These are phyloP conservation scores for Globisporangium nagaii DNA, from an alignment of 352 stramenopile species.

Conservation along the genomic window DNA sequence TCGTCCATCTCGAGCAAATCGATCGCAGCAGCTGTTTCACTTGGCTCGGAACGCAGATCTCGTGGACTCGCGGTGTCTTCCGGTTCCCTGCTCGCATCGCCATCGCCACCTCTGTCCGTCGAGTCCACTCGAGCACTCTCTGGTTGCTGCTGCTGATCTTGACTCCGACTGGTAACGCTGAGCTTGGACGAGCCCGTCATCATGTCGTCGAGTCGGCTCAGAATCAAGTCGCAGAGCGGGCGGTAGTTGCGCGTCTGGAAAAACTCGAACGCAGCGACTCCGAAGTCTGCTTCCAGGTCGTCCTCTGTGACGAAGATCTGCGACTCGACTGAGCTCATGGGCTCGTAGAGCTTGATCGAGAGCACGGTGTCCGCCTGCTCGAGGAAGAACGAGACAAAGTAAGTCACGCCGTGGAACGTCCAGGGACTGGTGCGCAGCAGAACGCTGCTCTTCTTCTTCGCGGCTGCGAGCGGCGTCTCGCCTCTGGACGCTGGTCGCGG, in stretches of 20 bases:
- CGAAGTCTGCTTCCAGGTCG: conserved; percentile 59
- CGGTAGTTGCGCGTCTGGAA: conserved; percentile 48
- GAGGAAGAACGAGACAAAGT: conserved; percentile 81
- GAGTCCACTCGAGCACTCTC: neutral
- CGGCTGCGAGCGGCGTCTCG: neutral
- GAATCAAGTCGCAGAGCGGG: conserved; percentile 53
- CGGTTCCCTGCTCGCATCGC: neutral
- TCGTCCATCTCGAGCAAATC: conserved; percentile 6
- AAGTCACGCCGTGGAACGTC: conserved; percentile 59
- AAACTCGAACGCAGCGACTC: conserved; percentile 21
- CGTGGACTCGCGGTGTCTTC: neutral
- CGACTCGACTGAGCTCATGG: conserved; percentile 71
- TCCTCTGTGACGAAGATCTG: conserved; percentile 55
- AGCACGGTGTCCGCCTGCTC: conserved; percentile 27
- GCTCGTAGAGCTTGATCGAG: conserved; percentile 76
- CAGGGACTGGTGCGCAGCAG: conserved; percentile 61
- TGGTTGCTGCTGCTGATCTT: conserved; percentile 1
- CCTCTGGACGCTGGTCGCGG: conserved; percentile 5
- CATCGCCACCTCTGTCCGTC: neutral
- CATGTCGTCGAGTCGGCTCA: conserved; percentile 52
- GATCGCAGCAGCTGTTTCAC: neutral
- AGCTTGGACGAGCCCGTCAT: conserved; percentile 18
- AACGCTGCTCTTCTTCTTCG: conserved; percentile 17
- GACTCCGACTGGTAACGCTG: no score
- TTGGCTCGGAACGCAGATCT: neutral